Evolutionary conservation across 164 flowering plant genomes (phyloP), one percentile per base, ranked within the genome.

Genomic region (Warburgia ugandensis): DNA sequence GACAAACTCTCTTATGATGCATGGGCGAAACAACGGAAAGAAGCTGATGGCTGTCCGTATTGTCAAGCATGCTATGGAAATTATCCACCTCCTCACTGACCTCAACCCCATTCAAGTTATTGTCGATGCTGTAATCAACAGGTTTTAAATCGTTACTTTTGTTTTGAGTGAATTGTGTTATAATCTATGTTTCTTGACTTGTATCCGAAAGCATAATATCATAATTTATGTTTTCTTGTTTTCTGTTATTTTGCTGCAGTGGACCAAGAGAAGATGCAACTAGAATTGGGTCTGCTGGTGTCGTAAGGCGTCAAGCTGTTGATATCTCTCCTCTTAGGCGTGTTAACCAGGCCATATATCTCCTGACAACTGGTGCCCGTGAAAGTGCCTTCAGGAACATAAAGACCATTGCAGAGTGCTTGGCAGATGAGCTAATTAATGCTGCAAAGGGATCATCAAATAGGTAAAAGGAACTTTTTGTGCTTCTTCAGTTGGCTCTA

Each of bases 1-100:
- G 66, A 64, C 69, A 4, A 68, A 68, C 45, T 68, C 73, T 3
- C 55, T 68, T 7, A 68, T 68, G 73, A 68, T 68, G 73, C 68
- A 68, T 5, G 73, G 73, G 6, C 55, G 68, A 7, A 68, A 68
- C 60, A 68, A 68, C 39, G 68, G 73, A 12, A 68, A 68, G 62
- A 68, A 68, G 40, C 56, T 68, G 26, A 68, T 59, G 66, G 73
- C 68, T 23, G 68, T 68, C 14, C 68, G 65, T 8, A 68, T 68
- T 23, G 25, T 68, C 29, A 68, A 68, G 55, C 68, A 63, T 52
- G 59, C 73, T 1, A 68, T 68, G 73, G 73, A 68, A 27, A 64
- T 68, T 43, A 68, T 68, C 37, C 68, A 64, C 52, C 62, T 64
- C 22, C 63, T 68, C 31, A 68, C 68, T 0, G 73, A 68, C 42